Conservation (phyloP, 148 eudicot genomes). For the Cornus suecica region DNA sequence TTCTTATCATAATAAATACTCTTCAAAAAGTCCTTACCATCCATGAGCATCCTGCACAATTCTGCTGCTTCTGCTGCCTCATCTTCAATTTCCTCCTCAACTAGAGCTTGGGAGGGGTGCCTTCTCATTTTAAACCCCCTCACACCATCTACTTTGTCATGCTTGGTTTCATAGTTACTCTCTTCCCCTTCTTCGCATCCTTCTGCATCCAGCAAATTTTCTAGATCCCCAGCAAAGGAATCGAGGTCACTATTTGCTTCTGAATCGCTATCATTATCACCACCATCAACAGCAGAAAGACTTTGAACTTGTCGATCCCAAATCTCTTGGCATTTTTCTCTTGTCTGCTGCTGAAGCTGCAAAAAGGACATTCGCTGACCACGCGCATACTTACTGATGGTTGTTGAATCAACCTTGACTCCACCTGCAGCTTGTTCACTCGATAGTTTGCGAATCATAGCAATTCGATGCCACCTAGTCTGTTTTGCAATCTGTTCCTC, state of each 20-base stretch:
- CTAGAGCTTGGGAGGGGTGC: conserved; percentile 66
- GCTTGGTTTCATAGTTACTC: conserved; percentile 50
- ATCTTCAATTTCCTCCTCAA: conserved; percentile 87
- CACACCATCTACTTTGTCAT: conserved; percentile 67
- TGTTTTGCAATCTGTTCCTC: conserved; percentile 79
- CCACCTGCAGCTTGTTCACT: conserved; percentile 96
- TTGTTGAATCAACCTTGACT: conserved; percentile 79
- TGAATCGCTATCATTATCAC: conserved; percentile 85
- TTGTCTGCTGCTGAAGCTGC: conserved; percentile 94
- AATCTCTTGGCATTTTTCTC: conserved; percentile 97
- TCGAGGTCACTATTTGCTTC: conserved; percentile 96
- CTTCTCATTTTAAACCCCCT: conserved; percentile 93
- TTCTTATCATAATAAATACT: no score
- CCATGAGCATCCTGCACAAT: conserved; percentile 79
- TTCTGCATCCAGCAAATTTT: conserved; percentile 96
- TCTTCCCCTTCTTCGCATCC: conserved; percentile 88
- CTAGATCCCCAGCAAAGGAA: conserved; percentile 98
- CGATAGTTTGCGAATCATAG: conserved; percentile 90
- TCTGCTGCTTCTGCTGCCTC: conserved; percentile 96
- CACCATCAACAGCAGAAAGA: conserved; percentile 77
- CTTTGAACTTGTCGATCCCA: conserved; percentile 93
- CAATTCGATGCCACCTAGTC: conserved; percentile 97
- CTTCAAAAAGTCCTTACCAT: conserved; percentile 45
- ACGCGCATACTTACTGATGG: conserved; percentile 92
- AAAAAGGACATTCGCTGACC: conserved; percentile 98